These are phyloP conservation scores for Eimeria necatrix DNA, from an alignment of 169 alveolate species.

Conservation along the genomic window DNA sequence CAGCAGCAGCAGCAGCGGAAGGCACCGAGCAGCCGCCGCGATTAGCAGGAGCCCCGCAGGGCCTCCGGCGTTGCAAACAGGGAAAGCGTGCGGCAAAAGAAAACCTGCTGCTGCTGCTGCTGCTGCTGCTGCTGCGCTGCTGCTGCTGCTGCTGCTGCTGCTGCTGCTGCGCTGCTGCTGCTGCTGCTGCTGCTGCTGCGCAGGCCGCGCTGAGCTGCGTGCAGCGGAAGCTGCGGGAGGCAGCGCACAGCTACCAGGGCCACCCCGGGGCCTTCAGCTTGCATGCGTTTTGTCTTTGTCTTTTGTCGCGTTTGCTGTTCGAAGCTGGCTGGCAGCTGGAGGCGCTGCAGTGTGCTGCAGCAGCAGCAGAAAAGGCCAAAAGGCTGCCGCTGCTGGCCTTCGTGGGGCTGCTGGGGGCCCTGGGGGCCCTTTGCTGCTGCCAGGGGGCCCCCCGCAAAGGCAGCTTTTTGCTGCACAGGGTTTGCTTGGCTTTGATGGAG, in stretches of 20 bases:
- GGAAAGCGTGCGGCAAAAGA: not conserved
- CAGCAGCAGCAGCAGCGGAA: not conserved
- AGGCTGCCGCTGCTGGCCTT: constrained; percentile 54
- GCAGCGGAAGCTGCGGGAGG: constrained; percentile 59
- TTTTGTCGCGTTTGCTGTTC: constrained; percentile 41
- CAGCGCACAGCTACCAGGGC: constrained; percentile 42
- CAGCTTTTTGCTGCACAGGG: constrained; percentile 65
- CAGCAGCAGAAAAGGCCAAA: constrained; percentile 68
- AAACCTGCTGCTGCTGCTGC: too few relatives aligned
- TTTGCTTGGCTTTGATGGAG: constrained; percentile 69
- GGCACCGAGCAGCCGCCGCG: not conserved
- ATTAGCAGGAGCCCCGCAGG: not conserved
- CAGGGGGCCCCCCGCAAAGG: constrained; percentile 60
- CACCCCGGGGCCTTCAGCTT: constrained; percentile 56
- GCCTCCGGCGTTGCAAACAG: not conserved
- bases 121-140: too few relatives aligned
- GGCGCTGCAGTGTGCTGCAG: constrained; percentile 22
- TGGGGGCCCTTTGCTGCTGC: constrained; percentile 49
- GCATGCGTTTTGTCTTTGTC: constrained; percentile 43
- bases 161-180: too few relatives aligned
- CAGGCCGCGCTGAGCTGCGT: constrained; percentile 32
- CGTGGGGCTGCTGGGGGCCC: constrained; percentile 46
- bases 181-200: too few relatives aligned
- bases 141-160: too few relatives aligned
- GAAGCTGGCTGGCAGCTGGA: constrained; percentile 10